Evolutionary conservation across 2,329 filamentous ascomycete genomes (phyloP), one percentile per base, ranked within the genome.

Genomic region (Rhinocladiella mackenziei): DNA sequence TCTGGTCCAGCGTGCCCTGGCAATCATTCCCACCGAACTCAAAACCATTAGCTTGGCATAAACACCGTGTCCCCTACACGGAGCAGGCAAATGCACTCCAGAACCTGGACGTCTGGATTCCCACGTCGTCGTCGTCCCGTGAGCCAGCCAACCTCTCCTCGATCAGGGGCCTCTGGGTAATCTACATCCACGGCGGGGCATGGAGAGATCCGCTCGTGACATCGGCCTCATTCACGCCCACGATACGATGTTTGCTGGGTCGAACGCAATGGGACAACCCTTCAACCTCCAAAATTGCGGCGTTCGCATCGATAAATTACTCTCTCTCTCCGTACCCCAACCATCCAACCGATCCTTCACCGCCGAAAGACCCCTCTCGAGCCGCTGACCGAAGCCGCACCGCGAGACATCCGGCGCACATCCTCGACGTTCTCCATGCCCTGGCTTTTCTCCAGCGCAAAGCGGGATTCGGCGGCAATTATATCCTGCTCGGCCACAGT

Each of bases 101-200:
- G 22, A 41, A 41, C 13, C 37, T 46, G 13, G 37, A 40, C 14
- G 23, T 46, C 19, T 46, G 37, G 29, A 22, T 46, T 29, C 43
- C 43, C 10, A 18, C 15, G 11, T 15, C 36, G 9, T 14, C 37
- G 18, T 5, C 8, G 15, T 32, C 20, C 35, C 8, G 22, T 34
- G 15, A 19, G 34, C 36, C 25, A 13, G 18, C 42, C 25, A 30
- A 14, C 3, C 26, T 39, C n/a, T 30, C 13, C 13, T 34, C 36
- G 5, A 17, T 18, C 25, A 32, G 15, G 10, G 35, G 33, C 17
- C n/a, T n/a, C n/a, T 49, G 33, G 32, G 14, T 28, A 45, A 70
- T 71, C 47, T 81, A 72, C 61, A 71, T 83, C 57, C 79, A 83
- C 58, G 79, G 79, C 53, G 79, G 79, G 50, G 78, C 73, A 48